Evolutionary conservation across 805 yeast species (phyloP).

Genomic region (Candida tibetensis): DNA sequence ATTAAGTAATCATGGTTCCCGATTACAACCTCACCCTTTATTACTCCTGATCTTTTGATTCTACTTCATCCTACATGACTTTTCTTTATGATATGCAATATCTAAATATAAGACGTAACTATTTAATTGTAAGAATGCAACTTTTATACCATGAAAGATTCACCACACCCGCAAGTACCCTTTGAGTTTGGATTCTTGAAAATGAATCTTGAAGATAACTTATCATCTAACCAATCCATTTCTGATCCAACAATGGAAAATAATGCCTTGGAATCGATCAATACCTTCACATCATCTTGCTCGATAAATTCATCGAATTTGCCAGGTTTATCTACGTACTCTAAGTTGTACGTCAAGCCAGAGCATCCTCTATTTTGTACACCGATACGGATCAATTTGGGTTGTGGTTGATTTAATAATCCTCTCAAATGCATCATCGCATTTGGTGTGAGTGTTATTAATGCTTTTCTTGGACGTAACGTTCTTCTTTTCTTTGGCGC

Average conservation of each 20-base stretch:
- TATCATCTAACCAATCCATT: constrained; percentile 98
- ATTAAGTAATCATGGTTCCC: constrained; percentile 19
- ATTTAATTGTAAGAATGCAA: not conserved
- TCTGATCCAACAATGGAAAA: constrained; percentile 95
- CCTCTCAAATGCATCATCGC: constrained; percentile 72
- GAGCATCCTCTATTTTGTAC: constrained; percentile 97
- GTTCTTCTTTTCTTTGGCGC: constrained; percentile 50
- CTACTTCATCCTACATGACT: not conserved
- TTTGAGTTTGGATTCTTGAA: constrained; percentile 95
- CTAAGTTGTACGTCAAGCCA: constrained; percentile 86
- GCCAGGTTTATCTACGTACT: constrained; percentile 87
- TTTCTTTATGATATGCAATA: not conserved
- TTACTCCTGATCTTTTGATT: not conserved
- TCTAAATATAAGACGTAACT: not conserved
- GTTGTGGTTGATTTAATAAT: constrained; percentile 75
- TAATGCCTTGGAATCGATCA: constrained; percentile 93
- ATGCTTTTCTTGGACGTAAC: constrained; percentile 84
- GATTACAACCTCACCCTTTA: no score
- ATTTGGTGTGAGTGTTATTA: constrained; percentile 71
- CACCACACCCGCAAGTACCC: constrained; percentile 99
- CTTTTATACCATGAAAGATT: constrained; percentile 89
- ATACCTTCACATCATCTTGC: constrained; percentile 90
- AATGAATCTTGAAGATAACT: constrained; percentile 81
- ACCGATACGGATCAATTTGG: constrained; percentile 86
- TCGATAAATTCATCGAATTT: constrained; percentile 91